A percentile compares a stretch with the other conserved stretches of the same genome.
Conservation (phyloP, 306 rosid species). For the Pyrus bretschneideri region DNA sequence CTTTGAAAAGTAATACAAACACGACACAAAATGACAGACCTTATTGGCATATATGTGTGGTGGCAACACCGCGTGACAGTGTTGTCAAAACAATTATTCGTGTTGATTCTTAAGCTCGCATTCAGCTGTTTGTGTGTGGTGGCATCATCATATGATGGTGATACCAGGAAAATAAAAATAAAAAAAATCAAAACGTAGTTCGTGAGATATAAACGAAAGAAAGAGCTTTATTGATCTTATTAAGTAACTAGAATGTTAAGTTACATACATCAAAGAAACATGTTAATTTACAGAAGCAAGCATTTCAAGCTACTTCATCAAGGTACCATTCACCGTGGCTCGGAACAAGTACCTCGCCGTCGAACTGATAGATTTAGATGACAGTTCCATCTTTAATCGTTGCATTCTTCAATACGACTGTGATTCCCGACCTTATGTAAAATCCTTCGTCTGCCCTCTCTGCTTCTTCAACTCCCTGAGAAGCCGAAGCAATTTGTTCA, state of each 20-base stretch:
- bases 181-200: neutral
- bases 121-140: no score
- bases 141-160: no score
- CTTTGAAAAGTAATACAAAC: no score
- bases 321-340: neutral
- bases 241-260: neutral
- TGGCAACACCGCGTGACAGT: no score
- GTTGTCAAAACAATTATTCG: no score
- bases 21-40: no score
- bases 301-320: slow-evolving; percentile 3
- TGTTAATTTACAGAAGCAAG: slow-evolving; percentile 1
- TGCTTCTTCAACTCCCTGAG: slow-evolving; percentile 84
- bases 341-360: neutral
- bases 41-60: accelerated
- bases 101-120: no score
- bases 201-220: neutral
- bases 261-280: slow-evolving; percentile 5
- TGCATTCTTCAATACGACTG: slow-evolving; percentile 64
- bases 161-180: no score
- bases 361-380: slow-evolving; percentile 28
- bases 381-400: slow-evolving; percentile 72
- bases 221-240: slow-evolving; percentile 13
- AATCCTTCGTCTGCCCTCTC: slow-evolving; percentile 71
- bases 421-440: slow-evolving; percentile 69
- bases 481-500: slow-evolving; percentile 19